A percentile compares a stretch with the other conserved stretches of the same genome.
phyloP scores from a whole-genome alignment of 192 early-diverging fungal genomes.

The Podila minutissima region DNA sequence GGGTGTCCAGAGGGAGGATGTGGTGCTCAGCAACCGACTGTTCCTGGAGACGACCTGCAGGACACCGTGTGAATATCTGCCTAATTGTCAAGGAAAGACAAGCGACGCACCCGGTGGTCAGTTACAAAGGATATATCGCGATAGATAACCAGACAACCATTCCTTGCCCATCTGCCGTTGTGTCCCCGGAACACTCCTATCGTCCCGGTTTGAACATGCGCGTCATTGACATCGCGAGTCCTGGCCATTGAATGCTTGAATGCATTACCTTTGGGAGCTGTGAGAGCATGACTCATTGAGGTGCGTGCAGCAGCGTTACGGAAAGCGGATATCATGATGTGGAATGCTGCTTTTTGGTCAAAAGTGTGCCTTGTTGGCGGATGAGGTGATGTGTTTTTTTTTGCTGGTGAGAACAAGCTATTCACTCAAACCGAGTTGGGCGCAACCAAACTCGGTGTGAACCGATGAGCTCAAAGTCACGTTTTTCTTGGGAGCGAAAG shows the following conservation, averaged over 20 bases:
- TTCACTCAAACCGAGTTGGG: too few relatives aligned
- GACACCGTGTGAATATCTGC: neutral
- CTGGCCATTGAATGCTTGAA: too few relatives aligned
- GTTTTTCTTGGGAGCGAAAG: too few relatives aligned
- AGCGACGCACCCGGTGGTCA: neutral
- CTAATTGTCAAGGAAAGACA: neutral
- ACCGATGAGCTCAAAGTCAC: too few relatives aligned
- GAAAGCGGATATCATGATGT: neutral
- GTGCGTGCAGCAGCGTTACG: neutral
- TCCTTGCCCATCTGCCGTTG: neutral
- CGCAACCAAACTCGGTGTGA: too few relatives aligned
- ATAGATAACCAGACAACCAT: neutral
- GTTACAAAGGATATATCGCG: neutral
- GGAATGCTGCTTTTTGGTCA: too few relatives aligned
- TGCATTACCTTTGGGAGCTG: neutral
- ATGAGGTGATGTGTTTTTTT: too few relatives aligned
- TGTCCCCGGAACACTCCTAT: neutral
- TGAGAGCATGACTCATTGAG: neutral
- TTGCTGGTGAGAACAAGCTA: too few relatives aligned
- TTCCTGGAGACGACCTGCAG: neutral
- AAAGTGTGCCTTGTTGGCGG: too few relatives aligned
- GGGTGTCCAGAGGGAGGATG: neutral
- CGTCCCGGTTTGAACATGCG: neutral
- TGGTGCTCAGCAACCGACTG: constrained; percentile 17
- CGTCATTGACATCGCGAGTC: neutral